Evolutionary conservation across 805 yeast species (phyloP).

Genomic region (Candida maris): DNA sequence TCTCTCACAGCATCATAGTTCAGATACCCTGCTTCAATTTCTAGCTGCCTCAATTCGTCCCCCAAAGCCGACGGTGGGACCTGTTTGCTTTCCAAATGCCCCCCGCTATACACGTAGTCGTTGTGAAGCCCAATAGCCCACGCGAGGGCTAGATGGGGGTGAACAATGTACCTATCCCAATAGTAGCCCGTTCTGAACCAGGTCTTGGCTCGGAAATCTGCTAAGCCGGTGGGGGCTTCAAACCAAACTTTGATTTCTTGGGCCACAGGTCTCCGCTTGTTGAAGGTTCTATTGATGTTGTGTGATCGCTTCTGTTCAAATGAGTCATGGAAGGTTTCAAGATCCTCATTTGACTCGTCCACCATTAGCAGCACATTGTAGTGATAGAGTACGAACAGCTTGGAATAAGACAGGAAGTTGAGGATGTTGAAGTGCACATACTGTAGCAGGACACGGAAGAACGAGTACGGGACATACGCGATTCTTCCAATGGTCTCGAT

Average conservation of each 20-base stretch:
- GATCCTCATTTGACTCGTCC: conserved; percentile 22
- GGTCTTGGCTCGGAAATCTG: conserved; percentile 17
- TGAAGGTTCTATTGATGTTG: conserved; percentile 18
- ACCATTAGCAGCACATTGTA: conserved; percentile 23
- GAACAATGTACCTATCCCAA: conserved; percentile 36
- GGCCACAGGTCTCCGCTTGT: conserved; percentile 18
- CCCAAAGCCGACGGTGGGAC: not conserved
- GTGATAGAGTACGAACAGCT: conserved; percentile 19
- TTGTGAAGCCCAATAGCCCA: conserved; percentile 1
- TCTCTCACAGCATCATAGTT: conserved; percentile 15
- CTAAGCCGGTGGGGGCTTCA: conserved; percentile 20
- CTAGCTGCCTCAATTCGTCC: conserved; percentile 8
- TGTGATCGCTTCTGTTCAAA: conserved; percentile 19
- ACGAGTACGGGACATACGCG: conserved; percentile 22
- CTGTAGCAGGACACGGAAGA: conserved; percentile 21
- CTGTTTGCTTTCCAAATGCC: conserved; percentile 1
- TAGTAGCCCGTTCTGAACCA: conserved; percentile 37
- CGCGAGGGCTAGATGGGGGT: conserved; percentile 9
- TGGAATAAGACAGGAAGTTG: conserved; percentile 15
- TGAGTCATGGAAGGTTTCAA: conserved; percentile 17
- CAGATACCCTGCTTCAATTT: conserved; percentile 10
- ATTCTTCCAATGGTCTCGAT: conserved; percentile 23
- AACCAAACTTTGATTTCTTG: conserved; percentile 17
- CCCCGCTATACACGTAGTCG: conserved; percentile 10
- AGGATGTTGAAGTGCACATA: conserved; percentile 13